Base-by-base conservation (phyloP, 768 basidiomycete genomes). In the Podaxis sp. region DNA sequence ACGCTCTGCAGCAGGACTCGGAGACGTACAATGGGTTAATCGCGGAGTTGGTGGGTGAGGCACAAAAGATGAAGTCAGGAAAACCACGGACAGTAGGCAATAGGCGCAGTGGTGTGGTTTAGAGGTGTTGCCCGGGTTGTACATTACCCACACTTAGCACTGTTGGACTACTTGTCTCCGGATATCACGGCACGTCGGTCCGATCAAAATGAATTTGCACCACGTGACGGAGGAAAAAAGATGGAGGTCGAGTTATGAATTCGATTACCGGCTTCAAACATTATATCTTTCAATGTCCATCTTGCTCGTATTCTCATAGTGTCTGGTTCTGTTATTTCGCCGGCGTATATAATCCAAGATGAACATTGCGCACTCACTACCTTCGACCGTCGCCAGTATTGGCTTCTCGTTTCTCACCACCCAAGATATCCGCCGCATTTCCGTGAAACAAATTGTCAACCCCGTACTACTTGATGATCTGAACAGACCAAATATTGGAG, bases 361-460 rank as follows among this genome's bases (percentile, higher is more conserved):
- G 96, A 96, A 99, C 75, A 91, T 96, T 76, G 82, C 94, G 4
- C 85, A 91, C 68, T 89, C 96, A 12, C 75, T 98, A 47, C 90
- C 94, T n/a, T 90, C 94, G 0, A 85, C 88, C 33, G 88, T 96
- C 65, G 77, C 87, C 59, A 89, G 90, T 65, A 76, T 98, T 63
- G 94, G 94, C 8, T 99, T 99, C 75, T 95, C 95, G 0, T 96
- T 95, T 74, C 86, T 99, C 56, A 86, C 90, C 15, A 79, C 93
- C 13, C 83, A 91, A 67, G 96, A 99, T 74, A 83, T 98, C 70
- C 86, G 91, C 50, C 86, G 90, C 62, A 94, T 98, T 71, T 96
- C 94, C n/a, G 96, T 98, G 71, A 96, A 97, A 77, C 94, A 97
- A 78, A 90, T 98, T 65, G 84, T 94, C 57, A 98, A 98, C 73